Base-by-base conservation (phyloP, 2,329 filamentous ascomycete genomes). In the Orbilia javanica region DNA sequence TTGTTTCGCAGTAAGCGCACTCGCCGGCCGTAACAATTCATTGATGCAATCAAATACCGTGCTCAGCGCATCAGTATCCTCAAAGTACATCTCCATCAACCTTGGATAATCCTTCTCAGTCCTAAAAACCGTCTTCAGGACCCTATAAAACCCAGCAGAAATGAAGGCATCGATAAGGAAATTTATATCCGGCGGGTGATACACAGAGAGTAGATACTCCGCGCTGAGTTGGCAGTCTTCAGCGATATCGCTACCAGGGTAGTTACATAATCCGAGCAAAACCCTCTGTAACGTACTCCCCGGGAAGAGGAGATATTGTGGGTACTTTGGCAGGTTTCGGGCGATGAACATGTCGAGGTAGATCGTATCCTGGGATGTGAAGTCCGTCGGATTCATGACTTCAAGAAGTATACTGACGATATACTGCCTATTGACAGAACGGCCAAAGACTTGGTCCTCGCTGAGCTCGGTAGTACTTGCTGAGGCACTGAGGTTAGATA, bases 271-370 rank as follows among this genome's bases (percentile, higher is more conserved):
- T 1, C 94, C 92, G 42, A 89, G 87, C 27, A 99, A 87, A 8
- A 97, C 91, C 75, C 90, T 90, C 75, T 94, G 93, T 0, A 99
- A 87, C 1, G 92, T 92, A 1, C 93, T 94, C 18, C 94, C 96
- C 0, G 95, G 92, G 55, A 99, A 89, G 10, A 98, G 88, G 63
- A 99, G 90, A 82, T 97, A 97, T 83, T 98, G 95, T 0, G 94
- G 94, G 82, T 97, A 99, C 83, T 99, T 99, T 2, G 96, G 93
- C 62, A 99, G 86, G 83, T 97, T 99, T 70, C 96, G 90, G 18
- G 96, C 95, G 83, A 99, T 92, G 82, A 99, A 99, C 94, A 99
- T 99, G 84, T 99, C 94, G 52, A 99, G 88, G 84, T 97, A 99
- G 70, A 99, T 93, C 11, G 92, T 94, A 82, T 98, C 94, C 78